Conservation (phyloP, 805 yeast genomes). For the Candida ascalaphidarum region DNA sequence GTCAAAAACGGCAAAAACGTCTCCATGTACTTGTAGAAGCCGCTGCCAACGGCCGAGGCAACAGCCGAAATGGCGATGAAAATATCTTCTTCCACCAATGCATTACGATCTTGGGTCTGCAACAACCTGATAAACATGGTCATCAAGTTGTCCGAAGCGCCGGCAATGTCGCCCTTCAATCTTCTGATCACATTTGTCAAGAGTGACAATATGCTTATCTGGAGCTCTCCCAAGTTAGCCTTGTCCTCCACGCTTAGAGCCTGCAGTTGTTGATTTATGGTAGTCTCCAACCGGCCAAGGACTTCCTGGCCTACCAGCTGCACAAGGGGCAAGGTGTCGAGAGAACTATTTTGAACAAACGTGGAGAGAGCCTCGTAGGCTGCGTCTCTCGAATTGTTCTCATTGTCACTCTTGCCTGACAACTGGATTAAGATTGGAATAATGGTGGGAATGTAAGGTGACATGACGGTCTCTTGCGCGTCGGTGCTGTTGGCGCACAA, state of each 20-base stretch:
- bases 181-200: slow-evolving; percentile 81
- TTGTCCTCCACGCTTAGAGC: slow-evolving; percentile 61
- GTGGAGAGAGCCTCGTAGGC: slow-evolving; percentile 91
- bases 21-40: slow-evolving; percentile 69
- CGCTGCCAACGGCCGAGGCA: slow-evolving; percentile 68
- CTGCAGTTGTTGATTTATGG: slow-evolving; percentile 50
- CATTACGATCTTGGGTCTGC: slow-evolving; percentile 47
- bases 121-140: slow-evolving; percentile 68
- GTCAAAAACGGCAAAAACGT: slow-evolving; percentile 78
- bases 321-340: slow-evolving; percentile 59
- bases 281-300: slow-evolving; percentile 61
- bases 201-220: slow-evolving; percentile 69
- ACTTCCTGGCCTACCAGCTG: slow-evolving; percentile 70
- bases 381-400: slow-evolving; percentile 84
- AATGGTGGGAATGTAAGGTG: slow-evolving; percentile 62
- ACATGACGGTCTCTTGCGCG: slow-evolving; percentile 50
- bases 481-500: slow-evolving; percentile 38
- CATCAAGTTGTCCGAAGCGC: slow-evolving; percentile 82
- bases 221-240: slow-evolving; percentile 78
- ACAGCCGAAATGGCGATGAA: slow-evolving; percentile 87
- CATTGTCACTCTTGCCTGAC: slow-evolving; percentile 71
- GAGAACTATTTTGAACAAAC: slow-evolving; percentile 67
- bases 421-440: slow-evolving; percentile 65
- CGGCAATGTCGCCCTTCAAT: slow-evolving; percentile 52
- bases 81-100: slow-evolving; percentile 88